These are phyloP conservation scores for Kalmanozyma brasiliensis DNA, from an alignment of 1,284 basidiomycete genomes.

Conservation along the genomic window DNA sequence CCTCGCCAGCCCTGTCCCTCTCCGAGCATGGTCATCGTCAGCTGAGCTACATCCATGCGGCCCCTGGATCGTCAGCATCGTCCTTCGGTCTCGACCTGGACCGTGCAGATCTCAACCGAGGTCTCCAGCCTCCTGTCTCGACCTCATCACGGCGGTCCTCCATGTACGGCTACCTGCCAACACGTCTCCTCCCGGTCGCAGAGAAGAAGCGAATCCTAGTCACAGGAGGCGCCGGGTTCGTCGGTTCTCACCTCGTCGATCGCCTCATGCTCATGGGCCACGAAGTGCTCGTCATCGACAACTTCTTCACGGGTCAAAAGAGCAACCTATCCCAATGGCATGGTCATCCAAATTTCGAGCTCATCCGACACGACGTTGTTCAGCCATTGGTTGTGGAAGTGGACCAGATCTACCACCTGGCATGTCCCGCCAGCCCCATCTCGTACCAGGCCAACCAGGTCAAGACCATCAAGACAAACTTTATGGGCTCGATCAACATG, in stretches of 20 bases:
- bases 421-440: slow-evolving; percentile 59
- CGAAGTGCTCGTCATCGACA: slow-evolving; percentile 96
- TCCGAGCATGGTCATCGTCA: slow-evolving; percentile 10
- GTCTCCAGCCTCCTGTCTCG: background rate
- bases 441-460: slow-evolving; percentile 61
- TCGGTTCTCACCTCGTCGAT: slow-evolving; percentile 92
- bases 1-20: slow-evolving; percentile 2
- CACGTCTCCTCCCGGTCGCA: slow-evolving; percentile 81
- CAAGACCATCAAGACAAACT: slow-evolving; percentile 86
- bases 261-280: slow-evolving; percentile 96
- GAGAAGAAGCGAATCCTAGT: slow-evolving; percentile 88
- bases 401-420: slow-evolving; percentile 62
- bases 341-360: slow-evolving; percentile 97
- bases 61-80: slow-evolving; percentile 20
- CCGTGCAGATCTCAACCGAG: slow-evolving; percentile 5
- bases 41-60: slow-evolving; percentile 45
- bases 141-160: slow-evolving; percentile 1
- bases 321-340: slow-evolving; percentile 79
- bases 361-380: slow-evolving; percentile 91
- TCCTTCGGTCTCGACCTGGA: slow-evolving; percentile 18
- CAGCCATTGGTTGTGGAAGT: slow-evolving; percentile 57
- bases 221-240: slow-evolving; percentile 94
- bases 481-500: slow-evolving; percentile 89
- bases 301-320: slow-evolving; percentile 97
- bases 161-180: slow-evolving; percentile 77